These are phyloP conservation scores for Melaleuca alternifolia DNA, from an alignment of 345 rosid genomes.

Conservation along the genomic window DNA sequence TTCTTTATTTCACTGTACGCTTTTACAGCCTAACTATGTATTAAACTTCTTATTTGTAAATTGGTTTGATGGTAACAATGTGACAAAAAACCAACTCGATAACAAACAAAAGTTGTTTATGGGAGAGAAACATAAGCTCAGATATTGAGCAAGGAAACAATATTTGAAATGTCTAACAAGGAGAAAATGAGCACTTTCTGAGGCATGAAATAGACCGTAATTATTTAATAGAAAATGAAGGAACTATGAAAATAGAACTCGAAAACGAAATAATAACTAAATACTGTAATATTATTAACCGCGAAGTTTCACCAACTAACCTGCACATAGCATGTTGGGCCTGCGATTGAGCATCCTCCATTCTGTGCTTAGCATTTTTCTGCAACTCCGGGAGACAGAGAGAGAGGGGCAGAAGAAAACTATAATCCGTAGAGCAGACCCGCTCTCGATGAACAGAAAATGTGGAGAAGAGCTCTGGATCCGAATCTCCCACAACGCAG, in stretches of 20 bases:
- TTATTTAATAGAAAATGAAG: neutral
- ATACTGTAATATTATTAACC: neutral
- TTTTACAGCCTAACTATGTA: no score
- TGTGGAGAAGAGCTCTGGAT: neutral
- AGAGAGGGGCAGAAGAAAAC: neutral
- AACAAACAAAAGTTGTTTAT: no score
- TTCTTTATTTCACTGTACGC: no score
- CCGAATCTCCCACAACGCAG: conserved; percentile 4
- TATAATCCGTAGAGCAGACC: neutral
- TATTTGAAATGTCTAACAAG: no score
- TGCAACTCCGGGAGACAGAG: neutral
- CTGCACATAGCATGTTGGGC: neutral
- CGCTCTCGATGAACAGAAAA: neutral
- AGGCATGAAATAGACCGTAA: neutral
- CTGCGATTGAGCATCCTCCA: neutral
- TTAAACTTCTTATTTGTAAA: no score
- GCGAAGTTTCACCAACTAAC: neutral
- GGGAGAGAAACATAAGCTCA: no score
- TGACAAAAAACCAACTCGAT: no score
- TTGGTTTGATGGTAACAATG: no score
- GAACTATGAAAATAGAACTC: neutral
- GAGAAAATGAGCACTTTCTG: neutral
- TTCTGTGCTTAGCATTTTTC: neutral
- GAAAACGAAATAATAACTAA: neutral
- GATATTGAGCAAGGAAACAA: no score